Conservation (phyloP, 495 filamentous ascomycete species). For the Penicillium soppii region DNA sequence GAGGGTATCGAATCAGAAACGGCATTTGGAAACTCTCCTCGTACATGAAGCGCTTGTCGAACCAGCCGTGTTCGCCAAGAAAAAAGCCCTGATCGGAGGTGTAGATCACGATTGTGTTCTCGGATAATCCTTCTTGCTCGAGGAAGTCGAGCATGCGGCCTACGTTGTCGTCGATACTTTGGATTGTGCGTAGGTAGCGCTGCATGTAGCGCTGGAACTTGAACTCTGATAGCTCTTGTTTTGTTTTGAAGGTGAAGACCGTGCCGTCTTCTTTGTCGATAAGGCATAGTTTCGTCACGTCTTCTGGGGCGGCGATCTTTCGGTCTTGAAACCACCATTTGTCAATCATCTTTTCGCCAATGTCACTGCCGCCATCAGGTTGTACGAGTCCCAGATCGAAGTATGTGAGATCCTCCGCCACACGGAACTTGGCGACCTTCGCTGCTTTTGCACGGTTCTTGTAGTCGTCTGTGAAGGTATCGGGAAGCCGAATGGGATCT, state of each 20-base stretch:
- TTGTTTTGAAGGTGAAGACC: conserved; percentile 34
- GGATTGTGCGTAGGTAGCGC: conserved; percentile 44
- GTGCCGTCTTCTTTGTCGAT: conserved; percentile 42
- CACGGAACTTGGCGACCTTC: conserved; percentile 39
- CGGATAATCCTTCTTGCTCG: conserved; percentile 28
- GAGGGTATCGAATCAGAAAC: conserved; percentile 40
- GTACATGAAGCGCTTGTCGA: conserved; percentile 51
- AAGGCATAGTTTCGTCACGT: conserved; percentile 27
- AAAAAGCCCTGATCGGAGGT: conserved; percentile 50
- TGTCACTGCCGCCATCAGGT: conserved; percentile 31
- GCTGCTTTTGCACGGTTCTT: conserved; percentile 44
- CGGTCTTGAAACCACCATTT: conserved; percentile 21
- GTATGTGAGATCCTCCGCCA: conserved; percentile 43
- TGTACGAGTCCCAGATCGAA: conserved; percentile 42
- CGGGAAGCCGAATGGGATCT: conserved; percentile 35
- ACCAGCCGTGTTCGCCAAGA: conserved; percentile 50
- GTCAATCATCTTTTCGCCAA: conserved; percentile 32
- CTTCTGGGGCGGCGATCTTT: conserved; percentile 35
- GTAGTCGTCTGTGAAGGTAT: conserved; percentile 46
- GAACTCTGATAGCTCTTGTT: conserved; percentile 39
- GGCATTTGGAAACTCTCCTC: conserved; percentile 50
- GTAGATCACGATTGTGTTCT: conserved; percentile 44
- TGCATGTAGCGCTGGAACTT: conserved; percentile 52
- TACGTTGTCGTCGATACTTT: conserved; percentile 44
- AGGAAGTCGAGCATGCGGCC: conserved; percentile 40